Conservation (phyloP, 306 rosid genomes). For the Fagus sylvatica region DNA sequence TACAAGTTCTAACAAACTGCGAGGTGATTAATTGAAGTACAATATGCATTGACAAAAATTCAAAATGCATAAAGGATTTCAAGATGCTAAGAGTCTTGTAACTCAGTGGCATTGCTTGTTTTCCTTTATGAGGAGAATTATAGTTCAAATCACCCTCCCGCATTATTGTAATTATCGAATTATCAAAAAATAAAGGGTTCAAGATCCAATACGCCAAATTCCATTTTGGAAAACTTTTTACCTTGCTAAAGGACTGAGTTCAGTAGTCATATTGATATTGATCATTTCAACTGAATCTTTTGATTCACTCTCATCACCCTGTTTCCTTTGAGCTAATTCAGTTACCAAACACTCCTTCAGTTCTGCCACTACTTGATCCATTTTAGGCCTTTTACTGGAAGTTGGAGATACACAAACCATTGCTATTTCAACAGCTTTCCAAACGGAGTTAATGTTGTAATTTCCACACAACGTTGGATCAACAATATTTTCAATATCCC, state of each 20-base stretch:
- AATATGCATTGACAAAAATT: no score
- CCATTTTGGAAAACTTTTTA: not conserved
- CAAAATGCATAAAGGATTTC: no score
- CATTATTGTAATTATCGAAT: no score
- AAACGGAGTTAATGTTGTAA: not conserved
- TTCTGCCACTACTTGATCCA: constrained; percentile 16
- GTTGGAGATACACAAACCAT: constrained; percentile 12
- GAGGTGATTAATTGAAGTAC: no score
- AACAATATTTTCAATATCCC: constrained; percentile 1
- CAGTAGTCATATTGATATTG: not conserved
- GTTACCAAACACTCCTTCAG: constrained; percentile 12
- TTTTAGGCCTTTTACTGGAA: constrained; percentile 12
- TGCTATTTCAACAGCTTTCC: constrained; percentile 27
- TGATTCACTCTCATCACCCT: not conserved
- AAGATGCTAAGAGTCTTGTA: no score
- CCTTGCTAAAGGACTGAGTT: not conserved
- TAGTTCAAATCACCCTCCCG: no score
- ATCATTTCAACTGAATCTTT: not conserved
- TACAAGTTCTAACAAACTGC: no score
- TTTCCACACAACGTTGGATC: constrained; percentile 9
- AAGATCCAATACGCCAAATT: not conserved
- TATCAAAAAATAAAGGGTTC: no score
- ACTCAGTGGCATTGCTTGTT: no score
- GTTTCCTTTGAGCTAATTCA: not conserved
- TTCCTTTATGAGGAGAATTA: no score